phyloP scores from a whole-genome alignment of 306 rosid species.

The Quercus rubra region DNA sequence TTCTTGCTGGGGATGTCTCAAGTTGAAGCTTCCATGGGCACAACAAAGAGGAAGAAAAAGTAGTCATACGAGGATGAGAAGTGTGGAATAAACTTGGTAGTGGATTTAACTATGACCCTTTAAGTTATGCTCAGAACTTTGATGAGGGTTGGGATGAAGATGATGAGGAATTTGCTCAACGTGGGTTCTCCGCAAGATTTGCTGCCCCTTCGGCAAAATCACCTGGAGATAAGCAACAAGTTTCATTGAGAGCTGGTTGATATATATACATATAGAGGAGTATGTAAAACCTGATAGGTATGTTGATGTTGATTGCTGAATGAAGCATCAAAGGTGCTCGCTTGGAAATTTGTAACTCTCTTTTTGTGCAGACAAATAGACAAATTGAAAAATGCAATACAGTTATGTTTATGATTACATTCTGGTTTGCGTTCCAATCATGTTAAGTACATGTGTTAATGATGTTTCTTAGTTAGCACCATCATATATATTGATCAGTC shows the following conservation, averaged over 20 bases:
- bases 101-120: constrained; percentile 58
- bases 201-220: constrained; percentile 47
- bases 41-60: constrained; percentile 11
- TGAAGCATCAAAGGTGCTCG: not conserved
- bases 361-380: not conserved
- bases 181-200: constrained; percentile 62
- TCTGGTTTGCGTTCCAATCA: not conserved
- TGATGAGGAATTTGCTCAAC: constrained; percentile 28
- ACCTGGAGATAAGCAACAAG: constrained; percentile 22
- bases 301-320: not conserved
- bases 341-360: not conserved
- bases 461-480: not conserved
- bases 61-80: not conserved
- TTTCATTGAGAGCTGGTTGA: not conserved
- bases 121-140: constrained; percentile 76
- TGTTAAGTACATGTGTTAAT: not conserved
- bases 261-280: no score
- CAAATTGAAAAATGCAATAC: not conserved
- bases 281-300: not conserved
- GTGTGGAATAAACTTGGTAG: constrained; percentile 27
- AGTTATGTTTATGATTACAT: not conserved
- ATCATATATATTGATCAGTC: not conserved
- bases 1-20: constrained; percentile 66
- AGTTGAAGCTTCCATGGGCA: constrained; percentile 58
- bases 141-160: constrained; percentile 56